These are phyloP conservation scores for Nannochloris sp. DNA, from an alignment of 139 green algal species.

Conservation along the genomic window DNA sequence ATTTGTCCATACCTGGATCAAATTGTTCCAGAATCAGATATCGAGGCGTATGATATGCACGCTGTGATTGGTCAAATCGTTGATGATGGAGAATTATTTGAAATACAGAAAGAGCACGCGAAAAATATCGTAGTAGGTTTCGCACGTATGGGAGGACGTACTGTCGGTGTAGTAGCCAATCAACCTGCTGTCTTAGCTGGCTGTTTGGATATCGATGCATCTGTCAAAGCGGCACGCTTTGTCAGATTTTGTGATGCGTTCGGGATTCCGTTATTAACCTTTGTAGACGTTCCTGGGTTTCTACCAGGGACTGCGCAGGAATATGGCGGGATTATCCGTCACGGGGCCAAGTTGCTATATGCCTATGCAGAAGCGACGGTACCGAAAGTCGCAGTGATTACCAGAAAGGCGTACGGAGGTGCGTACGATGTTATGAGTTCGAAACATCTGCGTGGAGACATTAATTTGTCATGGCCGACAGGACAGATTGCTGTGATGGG, in stretches of 20 bases:
- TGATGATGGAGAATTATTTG: slow-evolving; percentile 54
- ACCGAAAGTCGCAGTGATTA: slow-evolving; percentile 64
- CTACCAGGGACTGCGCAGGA: slow-evolving; percentile 53
- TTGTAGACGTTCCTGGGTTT: slow-evolving; percentile 68
- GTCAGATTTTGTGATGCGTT: slow-evolving; percentile 69
- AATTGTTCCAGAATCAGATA: slow-evolving; percentile 30
- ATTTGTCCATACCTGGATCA: slow-evolving; percentile 32
- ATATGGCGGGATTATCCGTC: slow-evolving; percentile 54
- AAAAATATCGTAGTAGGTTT: slow-evolving; percentile 63
- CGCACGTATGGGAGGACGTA: slow-evolving; percentile 42
- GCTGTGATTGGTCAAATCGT: slow-evolving; percentile 41
- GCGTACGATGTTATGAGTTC: slow-evolving; percentile 56
- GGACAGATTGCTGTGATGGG: slow-evolving; percentile 71
- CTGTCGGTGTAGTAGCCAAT: slow-evolving; percentile 64
- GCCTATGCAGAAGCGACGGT: slow-evolving; percentile 64
- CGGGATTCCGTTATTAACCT: slow-evolving; percentile 60
- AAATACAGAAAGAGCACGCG: slow-evolving; percentile 47
- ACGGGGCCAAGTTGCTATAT: slow-evolving; percentile 70
- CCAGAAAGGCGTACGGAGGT: slow-evolving; percentile 60
- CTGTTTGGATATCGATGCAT: slow-evolving; percentile 65
- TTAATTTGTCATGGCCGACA: slow-evolving; percentile 58
- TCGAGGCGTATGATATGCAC: slow-evolving; percentile 51
- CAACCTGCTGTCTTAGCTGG: slow-evolving; percentile 54
- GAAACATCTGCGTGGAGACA: slow-evolving; percentile 56
- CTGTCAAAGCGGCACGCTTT: slow-evolving; percentile 59